Evolutionary conservation across 768 basidiomycete species (phyloP).

Genomic region (Suillus subluteus): DNA sequence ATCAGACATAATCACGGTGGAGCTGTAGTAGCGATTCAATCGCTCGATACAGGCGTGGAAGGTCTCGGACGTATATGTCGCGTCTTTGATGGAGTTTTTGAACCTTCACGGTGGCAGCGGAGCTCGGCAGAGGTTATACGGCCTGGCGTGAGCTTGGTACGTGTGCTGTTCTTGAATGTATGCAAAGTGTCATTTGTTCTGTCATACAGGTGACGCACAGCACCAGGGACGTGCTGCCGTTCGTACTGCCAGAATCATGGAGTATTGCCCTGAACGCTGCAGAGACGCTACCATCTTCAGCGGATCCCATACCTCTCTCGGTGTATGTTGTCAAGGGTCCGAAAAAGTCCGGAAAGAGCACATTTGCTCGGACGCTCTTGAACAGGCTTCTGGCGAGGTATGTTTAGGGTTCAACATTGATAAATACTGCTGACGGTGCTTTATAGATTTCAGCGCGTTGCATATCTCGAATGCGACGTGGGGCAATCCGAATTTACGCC

Average conservation of each 20-base stretch:
- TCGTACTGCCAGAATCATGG: slow-evolving; percentile 42
- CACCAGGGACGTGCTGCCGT: slow-evolving; percentile 37
- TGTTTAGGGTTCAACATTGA: slow-evolving; percentile 11
- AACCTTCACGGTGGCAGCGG: slow-evolving; percentile 49
- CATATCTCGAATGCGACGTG: slow-evolving; percentile 89
- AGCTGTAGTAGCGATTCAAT: slow-evolving; percentile 59
- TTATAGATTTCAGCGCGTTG: slow-evolving; percentile 74
- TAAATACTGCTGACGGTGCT: slow-evolving; percentile 5
- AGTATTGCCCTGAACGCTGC: slow-evolving; percentile 28
- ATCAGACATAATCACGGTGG: slow-evolving; percentile 19
- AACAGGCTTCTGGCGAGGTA: slow-evolving; percentile 70
- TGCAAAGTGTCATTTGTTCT: slow-evolving; percentile 13
- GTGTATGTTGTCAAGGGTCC: slow-evolving; percentile 80
- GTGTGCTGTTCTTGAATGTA: slow-evolving; percentile 51
- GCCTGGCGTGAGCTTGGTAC: slow-evolving; percentile 45
- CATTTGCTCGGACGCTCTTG: slow-evolving; percentile 73
- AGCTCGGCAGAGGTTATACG: slow-evolving; percentile 24
- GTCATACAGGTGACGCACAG: slow-evolving; percentile 29
- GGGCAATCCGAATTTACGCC: slow-evolving; percentile 96
- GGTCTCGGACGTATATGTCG: slow-evolving; percentile 66
- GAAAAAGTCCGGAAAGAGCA: slow-evolving; percentile 90
- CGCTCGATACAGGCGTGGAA: slow-evolving; percentile 62
- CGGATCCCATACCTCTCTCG: slow-evolving; percentile 27
- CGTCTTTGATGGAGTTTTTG: slow-evolving; percentile 66
- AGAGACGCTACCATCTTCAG: not conserved